These are phyloP conservation scores for Pichia sporocuriosa DNA, from an alignment of 805 yeast species.

Conservation along the genomic window DNA sequence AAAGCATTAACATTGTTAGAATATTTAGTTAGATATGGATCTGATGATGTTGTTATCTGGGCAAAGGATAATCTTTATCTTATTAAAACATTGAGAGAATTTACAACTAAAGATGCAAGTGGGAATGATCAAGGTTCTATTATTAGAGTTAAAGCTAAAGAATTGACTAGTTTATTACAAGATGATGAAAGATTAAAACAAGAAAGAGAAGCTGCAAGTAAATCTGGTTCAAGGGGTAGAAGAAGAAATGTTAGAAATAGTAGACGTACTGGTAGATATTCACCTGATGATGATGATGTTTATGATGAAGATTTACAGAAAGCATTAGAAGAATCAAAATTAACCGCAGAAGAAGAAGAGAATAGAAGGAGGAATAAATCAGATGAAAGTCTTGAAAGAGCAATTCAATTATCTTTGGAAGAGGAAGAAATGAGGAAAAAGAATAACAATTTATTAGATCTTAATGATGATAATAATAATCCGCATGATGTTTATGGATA, in stretches of 20 bases:
- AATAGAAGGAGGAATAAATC: constrained; percentile 44
- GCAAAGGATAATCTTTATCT: constrained; percentile 81
- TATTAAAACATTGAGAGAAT: constrained; percentile 85
- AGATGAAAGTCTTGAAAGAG: constrained; percentile 61
- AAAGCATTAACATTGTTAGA: constrained; percentile 87
- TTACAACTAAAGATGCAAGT: constrained; percentile 69
- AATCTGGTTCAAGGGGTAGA: constrained; percentile 16
- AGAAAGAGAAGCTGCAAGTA: constrained; percentile 47
- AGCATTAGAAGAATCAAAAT: constrained; percentile 73
- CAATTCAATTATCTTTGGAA: constrained; percentile 65
- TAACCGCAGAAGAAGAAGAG: constrained; percentile 81
- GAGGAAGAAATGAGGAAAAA: constrained; percentile 61
- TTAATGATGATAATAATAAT: constrained; percentile 35
- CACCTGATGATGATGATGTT: constrained; percentile 34
- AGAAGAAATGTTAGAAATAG: constrained; percentile 29
- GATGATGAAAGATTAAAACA: constrained; percentile 75
- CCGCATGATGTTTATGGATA: constrained; percentile 25
- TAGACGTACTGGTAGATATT: not conserved
- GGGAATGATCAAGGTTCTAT: constrained; percentile 85
- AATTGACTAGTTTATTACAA: constrained; percentile 66
- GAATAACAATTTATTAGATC: constrained; percentile 47
- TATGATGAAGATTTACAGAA: constrained; percentile 70
- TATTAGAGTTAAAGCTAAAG: constrained; percentile 85
- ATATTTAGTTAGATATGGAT: constrained; percentile 76
- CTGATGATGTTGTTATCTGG: constrained; percentile 89